These are phyloP conservation scores for Vigna unguiculata DNA, from an alignment of 306 rosid genomes.

Conservation along the genomic window DNA sequence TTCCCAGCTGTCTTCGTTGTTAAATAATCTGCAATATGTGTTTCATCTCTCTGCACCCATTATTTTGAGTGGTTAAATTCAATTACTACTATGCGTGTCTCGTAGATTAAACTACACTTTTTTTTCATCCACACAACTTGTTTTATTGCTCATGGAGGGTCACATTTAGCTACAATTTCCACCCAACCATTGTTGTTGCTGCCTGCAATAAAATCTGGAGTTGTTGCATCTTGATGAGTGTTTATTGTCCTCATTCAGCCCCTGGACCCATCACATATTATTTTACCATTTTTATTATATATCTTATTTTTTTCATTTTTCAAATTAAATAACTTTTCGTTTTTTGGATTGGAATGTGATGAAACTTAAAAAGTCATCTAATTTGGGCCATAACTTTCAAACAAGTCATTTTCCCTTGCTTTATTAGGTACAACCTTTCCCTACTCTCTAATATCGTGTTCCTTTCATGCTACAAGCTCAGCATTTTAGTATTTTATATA, in stretches of 20 bases:
- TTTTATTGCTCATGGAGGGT: slow-evolving; percentile 24
- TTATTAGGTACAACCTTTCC: slow-evolving; percentile 45
- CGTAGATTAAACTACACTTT: neutral
- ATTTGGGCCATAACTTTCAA: slow-evolving; percentile 41
- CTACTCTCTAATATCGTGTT: slow-evolving; percentile 27
- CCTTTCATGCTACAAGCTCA: slow-evolving; percentile 23
- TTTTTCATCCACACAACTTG: slow-evolving; percentile 36
- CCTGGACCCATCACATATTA: slow-evolving; percentile 30
- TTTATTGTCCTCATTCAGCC: slow-evolving; percentile 43
- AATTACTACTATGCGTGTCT: slow-evolving; percentile 6
- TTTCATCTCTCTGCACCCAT: neutral
- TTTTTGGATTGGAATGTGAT: slow-evolving; percentile 32
- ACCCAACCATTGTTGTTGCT: slow-evolving; percentile 27
- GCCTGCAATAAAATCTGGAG: slow-evolving; percentile 41
- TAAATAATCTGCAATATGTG: neutral
- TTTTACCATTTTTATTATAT: neutral
- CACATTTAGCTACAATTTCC: slow-evolving; percentile 31
- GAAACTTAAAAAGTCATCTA: slow-evolving; percentile 37
- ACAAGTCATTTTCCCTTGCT: slow-evolving; percentile 48
- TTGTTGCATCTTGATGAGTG: slow-evolving; percentile 41
- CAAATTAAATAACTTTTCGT: neutral
- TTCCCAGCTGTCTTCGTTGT: neutral
- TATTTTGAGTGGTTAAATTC: slow-evolving; percentile 39
- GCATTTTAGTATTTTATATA: slow-evolving; percentile 1
- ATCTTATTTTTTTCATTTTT: neutral